These are phyloP conservation scores for Neurospora sp. DNA, from an alignment of 495 filamentous ascomycete species.

Conservation along the genomic window DNA sequence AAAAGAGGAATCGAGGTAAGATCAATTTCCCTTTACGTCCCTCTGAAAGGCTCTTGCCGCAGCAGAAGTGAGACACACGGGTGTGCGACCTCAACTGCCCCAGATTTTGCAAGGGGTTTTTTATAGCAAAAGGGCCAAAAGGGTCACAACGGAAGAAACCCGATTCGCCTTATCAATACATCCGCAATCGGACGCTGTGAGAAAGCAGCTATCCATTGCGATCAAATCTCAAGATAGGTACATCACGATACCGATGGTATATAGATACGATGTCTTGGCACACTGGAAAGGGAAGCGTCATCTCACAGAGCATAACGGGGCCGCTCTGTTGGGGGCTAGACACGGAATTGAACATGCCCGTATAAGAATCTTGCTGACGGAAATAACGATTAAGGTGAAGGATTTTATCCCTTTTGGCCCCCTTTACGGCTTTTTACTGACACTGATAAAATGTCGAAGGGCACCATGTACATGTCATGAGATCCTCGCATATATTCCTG, in stretches of 20 bases:
- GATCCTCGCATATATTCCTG: background rate
- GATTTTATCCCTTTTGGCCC: background rate
- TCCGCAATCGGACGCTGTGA: background rate
- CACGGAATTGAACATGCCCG: background rate
- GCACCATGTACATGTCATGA: background rate
- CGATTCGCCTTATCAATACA: too few species aligned
- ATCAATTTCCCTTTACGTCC: background rate
- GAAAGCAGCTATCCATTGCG: background rate
- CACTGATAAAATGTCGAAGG: background rate
- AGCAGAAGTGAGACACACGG: background rate
- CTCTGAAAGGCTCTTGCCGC: background rate
- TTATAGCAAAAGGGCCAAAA: background rate
- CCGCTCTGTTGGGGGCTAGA: background rate
- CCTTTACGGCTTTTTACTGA: background rate
- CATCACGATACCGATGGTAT: background rate
- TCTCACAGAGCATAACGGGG: background rate
- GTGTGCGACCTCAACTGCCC: background rate
- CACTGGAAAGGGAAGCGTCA: background rate
- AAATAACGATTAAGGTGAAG: background rate
- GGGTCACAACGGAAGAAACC: background rate
- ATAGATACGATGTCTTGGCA: background rate
- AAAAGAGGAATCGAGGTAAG: background rate
- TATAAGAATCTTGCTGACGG: background rate
- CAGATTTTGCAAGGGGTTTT: background rate
- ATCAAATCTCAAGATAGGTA: background rate